A percentile compares a stretch with the other conserved stretches of the same genome.
Conservation (phyloP, 768 basidiomycete genomes). For the Auriscalpium orientale region DNA sequence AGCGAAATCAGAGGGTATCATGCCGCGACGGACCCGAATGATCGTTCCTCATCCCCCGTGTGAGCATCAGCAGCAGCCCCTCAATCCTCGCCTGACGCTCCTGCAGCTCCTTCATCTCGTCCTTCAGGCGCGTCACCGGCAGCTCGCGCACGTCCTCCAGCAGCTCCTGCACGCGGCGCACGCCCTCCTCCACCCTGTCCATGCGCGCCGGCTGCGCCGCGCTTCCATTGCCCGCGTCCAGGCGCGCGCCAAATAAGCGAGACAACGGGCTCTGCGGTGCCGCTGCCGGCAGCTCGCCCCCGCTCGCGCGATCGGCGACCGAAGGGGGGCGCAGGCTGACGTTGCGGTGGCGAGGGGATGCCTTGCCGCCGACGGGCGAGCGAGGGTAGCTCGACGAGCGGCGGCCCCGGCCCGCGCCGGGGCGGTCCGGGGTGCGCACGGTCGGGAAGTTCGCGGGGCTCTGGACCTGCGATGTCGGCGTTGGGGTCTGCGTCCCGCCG, state of each 20-base stretch:
- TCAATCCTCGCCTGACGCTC: constrained; percentile 76
- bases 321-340: constrained; percentile 20
- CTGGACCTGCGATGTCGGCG: neutral
- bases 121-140: constrained; percentile 60
- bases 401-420: neutral
- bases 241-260: constrained; percentile 32
- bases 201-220: constrained; percentile 15
- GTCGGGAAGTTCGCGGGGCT: neutral
- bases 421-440: constrained; percentile 3
- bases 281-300: constrained; percentile 18
- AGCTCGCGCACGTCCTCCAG: constrained; percentile 56
- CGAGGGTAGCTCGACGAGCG: constrained; percentile 17
- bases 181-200: constrained; percentile 35
- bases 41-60: constrained; percentile 52
- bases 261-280: constrained; percentile 41
- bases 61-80: constrained; percentile 58
- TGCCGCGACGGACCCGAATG: constrained; percentile 5
- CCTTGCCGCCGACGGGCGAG: constrained; percentile 9
- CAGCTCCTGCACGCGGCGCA: constrained; percentile 51
- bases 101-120: constrained; percentile 79
- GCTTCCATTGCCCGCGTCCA: constrained; percentile 11
- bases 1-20: constrained; percentile 8
- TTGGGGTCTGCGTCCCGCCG: constrained; percentile 1
- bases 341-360: constrained; percentile 14
- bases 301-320: constrained; percentile 11